Evolutionary conservation across 2,329 filamentous ascomycete species (phyloP), one percentile per base, ranked within the genome.

Genomic region (Periconia sp.): DNA sequence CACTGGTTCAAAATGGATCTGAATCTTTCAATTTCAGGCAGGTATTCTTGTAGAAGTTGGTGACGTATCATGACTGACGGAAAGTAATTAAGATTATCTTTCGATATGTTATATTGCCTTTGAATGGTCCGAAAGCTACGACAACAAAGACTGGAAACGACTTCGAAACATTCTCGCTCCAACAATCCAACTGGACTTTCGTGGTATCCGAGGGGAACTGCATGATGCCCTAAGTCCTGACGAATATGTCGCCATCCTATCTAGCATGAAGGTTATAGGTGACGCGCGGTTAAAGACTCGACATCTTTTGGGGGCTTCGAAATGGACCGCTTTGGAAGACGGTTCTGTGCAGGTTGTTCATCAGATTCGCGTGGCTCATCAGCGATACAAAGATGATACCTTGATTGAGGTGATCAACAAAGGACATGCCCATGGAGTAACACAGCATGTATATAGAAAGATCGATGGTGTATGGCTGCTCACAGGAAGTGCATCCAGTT

Each of bases 331-430:
- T 7, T 15, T 44, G 5, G 17, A 37, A 8, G 45, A 53, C 14
- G 46, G 33, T 13, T 35, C 43, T 15, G 51, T 59, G 9, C 37
- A 33, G 5, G 53, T 50, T 17, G 15, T 50, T 30, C 57, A 59
- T 45, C 55, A 59, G 53, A 55, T 57, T 48, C 52, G 54, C 37
- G 54, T 54, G 17, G 54, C 54, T 17, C 54, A 56, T 41, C 50
- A 53, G 40, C 48, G 41, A 17, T 56, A 54, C 20, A 45, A 37
- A n/a, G 47, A 50, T 50, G 54, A 53, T 9, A 37, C n/a, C 2
- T 20, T 56, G 19, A 40, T 6, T 14, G 47, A 50, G 37, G 51
- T 54, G 18, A 11, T 41, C 10, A 20, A 23, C 18, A 56, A 47
- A 43, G 54, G 54, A n/a, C 50, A 54, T 46, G 54, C 35, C 9